Conservation (phyloP, 1,139 yeast genomes). For the Eremothecium sinecaudum region DNA sequence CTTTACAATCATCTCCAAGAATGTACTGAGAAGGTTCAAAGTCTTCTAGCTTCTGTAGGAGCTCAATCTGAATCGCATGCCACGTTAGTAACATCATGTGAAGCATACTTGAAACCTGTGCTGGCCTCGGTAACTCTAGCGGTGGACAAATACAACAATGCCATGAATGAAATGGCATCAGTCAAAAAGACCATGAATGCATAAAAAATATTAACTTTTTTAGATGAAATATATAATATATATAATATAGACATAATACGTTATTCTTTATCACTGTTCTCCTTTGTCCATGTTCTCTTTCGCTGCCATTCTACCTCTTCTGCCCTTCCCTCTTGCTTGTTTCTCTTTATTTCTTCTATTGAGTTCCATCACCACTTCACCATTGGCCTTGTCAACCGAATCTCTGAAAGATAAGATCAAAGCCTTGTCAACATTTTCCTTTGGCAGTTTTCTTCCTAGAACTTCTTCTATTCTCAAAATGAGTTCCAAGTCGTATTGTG, state of each 20-base stretch:
- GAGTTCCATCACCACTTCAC: conserved; percentile 80
- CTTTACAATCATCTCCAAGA: conserved; percentile 41
- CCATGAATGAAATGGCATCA: conserved; percentile 6
- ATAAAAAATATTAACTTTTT: too few species aligned
- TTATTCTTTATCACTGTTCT: conserved; percentile 31
- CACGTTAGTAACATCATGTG: conserved; percentile 19
- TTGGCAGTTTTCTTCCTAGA: conserved; percentile 68
- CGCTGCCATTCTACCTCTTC: conserved; percentile 29
- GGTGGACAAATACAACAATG: conserved; percentile 21
- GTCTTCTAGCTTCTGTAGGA: conserved; percentile 21
- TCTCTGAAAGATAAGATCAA: conserved; percentile 72
- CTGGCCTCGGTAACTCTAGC: conserved; percentile 24
- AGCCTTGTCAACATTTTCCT: conserved; percentile 72
- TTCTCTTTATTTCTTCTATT: conserved; percentile 51
- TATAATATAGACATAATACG: conserved; percentile 1
- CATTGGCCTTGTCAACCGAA: conserved; percentile 84
- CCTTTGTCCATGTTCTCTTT: conserved; percentile 41
- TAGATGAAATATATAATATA: too few species aligned
- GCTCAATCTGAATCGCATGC: conserved; percentile 23
- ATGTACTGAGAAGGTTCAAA: conserved; percentile 28
- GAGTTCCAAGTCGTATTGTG: conserved; percentile 88
- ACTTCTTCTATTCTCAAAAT: conserved; percentile 83
- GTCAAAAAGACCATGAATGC: neutral
- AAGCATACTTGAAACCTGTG: conserved; percentile 23
- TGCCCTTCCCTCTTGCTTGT: conserved; percentile 33